Base-by-base conservation (phyloP, 2,329 filamentous ascomycete genomes). In the Sphaerulina vaccinii region DNA sequence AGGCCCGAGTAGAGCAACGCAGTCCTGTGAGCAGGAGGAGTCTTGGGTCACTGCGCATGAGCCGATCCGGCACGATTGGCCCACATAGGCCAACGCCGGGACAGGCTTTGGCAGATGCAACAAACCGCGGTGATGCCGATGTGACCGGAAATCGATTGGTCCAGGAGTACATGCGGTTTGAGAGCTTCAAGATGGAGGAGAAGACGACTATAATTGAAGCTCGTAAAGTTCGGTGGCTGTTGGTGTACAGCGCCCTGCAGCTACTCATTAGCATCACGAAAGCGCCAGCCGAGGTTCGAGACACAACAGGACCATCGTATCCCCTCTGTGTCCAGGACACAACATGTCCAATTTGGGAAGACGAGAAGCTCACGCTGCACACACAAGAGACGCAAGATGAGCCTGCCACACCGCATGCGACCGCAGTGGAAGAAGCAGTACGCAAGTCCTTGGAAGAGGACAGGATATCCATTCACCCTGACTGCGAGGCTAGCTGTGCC, bases 211-310 rank as follows among this genome's bases (percentile, higher is more conserved):
- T 82, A 9, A 73, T 78, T 7, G 88, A 92, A 57, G 86, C 82
- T 1, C 82, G 88, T 35, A 91, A 90, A 68, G 80, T 90, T 13
- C 79, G 88, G 33, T 93, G 88, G 88, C 80, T 91, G 23, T 66
- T 91, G 29, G 78, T 92, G 5, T 92, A 92, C 62, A 79, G 83
- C 15, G 78, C 83, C 3, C 79, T 89, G 51, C 88, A 93, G 65
- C 84, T 83, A n/a, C 76, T 93, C 1, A 77, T 80, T 8, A 81
- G 81, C 47, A 83, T 83, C 32, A 85, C 82, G 1, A 73, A 79
- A 27, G 74, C 80, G 0, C 84, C 88, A 0, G 42, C 54, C 6
- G 82, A 87, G 60, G 82, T 88, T 22, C 74, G 75, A 13, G 80
- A 86, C 49, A 72, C 75, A 1, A 73, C 77, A 1, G 74, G 73